phyloP scores from a whole-genome alignment of 352 stramenopile species.

The Elongisporangium undulatum region DNA sequence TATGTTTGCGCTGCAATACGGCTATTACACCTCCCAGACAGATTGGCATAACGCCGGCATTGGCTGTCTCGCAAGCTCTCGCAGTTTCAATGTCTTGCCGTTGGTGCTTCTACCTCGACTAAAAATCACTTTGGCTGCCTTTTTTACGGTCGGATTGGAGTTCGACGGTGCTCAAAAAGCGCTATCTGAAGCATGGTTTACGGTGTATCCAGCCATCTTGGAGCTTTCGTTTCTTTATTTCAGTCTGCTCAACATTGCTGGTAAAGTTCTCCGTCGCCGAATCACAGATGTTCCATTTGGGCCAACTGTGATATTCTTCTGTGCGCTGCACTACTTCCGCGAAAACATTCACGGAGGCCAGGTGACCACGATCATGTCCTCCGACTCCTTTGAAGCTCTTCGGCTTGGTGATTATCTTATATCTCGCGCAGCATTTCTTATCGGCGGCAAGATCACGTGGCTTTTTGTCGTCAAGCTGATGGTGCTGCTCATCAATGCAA shows the following conservation, averaged over 20 bases:
- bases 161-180: slow-evolving; percentile 43
- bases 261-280: slow-evolving; percentile 26
- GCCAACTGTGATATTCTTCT: slow-evolving; percentile 31
- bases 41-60: slow-evolving; percentile 26
- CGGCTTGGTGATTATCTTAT: slow-evolving; percentile 34
- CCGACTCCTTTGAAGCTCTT: slow-evolving; percentile 21
- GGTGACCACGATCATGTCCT: slow-evolving; percentile 21
- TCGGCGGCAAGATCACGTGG: slow-evolving; percentile 26
- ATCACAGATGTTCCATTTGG: slow-evolving; percentile 32
- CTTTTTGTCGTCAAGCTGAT: slow-evolving; percentile 44
- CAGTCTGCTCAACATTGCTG: slow-evolving; percentile 38
- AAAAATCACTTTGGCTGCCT: slow-evolving; percentile 32
- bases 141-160: slow-evolving; percentile 30
- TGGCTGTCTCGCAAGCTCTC: slow-evolving; percentile 27
- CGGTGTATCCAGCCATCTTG: slow-evolving; percentile 35
- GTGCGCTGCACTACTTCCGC: slow-evolving; percentile 26
- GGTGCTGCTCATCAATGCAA: slow-evolving; percentile 25
- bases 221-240: slow-evolving; percentile 37
- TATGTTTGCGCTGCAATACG: slow-evolving; percentile 31
- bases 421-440: slow-evolving; percentile 14
- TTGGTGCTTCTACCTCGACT: slow-evolving; percentile 36
- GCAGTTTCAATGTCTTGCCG: slow-evolving; percentile 36
- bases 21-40: slow-evolving; percentile 14
- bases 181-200: slow-evolving; percentile 39
- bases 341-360: slow-evolving; percentile 22